Evolutionary conservation across 2,329 filamentous ascomycete genomes (phyloP).

Genomic region (Fusarium albidum): DNA sequence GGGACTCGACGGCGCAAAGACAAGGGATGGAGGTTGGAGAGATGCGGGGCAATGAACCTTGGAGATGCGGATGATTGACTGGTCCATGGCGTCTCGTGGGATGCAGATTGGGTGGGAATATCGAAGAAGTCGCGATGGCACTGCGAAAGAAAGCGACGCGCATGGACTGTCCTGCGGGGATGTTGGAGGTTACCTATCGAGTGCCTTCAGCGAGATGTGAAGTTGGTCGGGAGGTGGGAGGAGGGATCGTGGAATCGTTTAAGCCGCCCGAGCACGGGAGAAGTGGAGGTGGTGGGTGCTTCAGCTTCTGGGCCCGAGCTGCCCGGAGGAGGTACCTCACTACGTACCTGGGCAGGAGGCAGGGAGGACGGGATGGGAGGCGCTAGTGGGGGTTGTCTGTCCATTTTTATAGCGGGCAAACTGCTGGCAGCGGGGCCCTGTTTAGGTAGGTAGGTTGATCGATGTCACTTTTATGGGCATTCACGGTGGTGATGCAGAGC

Average conservation of each 20-base stretch:
- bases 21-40: conserved; percentile 20
- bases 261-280: conserved; percentile 24
- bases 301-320: neutral
- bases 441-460: neutral
- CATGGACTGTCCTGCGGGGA: conserved; percentile 22
- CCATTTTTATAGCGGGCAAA: too few species aligned
- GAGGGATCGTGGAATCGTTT: conserved; percentile 15
- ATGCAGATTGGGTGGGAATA: conserved; percentile 18
- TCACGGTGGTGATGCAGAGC: too few species aligned
- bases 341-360: too few species aligned
- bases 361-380: neutral
- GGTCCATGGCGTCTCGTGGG: conserved; percentile 60
- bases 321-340: too few species aligned
- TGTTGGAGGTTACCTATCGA: conserved; percentile 3
- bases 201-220: neutral
- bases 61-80: conserved; percentile 87
- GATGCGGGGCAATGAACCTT: conserved; percentile 63
- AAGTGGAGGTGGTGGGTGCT: conserved; percentile 29
- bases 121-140: neutral
- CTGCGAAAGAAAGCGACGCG: conserved; percentile 19
- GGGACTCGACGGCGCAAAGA: conserved; percentile 22
- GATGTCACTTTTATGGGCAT: too few species aligned
- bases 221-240: conserved; percentile 25
- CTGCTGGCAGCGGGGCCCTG: too few species aligned
- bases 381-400: neutral